Conservation (phyloP, 192 early-diverging fungal genomes). For the Entomortierella chlamydospora region DNA sequence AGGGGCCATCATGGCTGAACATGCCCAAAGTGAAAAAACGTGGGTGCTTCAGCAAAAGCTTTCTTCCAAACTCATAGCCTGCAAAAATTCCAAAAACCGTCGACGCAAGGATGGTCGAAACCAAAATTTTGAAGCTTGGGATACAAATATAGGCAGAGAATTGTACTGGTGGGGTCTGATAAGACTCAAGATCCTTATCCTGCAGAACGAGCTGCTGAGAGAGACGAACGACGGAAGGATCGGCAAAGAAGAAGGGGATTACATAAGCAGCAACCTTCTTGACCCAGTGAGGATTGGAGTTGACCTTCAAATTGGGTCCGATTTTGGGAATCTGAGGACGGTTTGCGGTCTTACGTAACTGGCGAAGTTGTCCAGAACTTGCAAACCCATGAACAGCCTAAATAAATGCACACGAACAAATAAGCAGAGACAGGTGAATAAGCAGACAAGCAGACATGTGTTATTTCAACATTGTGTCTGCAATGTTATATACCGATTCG, state of each 20-base stretch:
- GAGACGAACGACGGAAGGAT: conserved; percentile 62
- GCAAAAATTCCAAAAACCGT: conserved; percentile 62
- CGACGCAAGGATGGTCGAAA: conserved; percentile 51
- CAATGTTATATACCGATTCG: conserved; percentile 58
- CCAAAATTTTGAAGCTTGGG: conserved; percentile 56
- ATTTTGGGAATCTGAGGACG: conserved; percentile 56
- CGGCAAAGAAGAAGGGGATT: conserved; percentile 65
- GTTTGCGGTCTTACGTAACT: conserved; percentile 57
- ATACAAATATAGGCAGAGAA: conserved; percentile 72
- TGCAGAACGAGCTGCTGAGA: conserved; percentile 65
- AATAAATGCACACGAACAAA: too few relatives aligned
- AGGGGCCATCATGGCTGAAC: conserved; percentile 67
- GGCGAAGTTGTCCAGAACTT: conserved; percentile 54
- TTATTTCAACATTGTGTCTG: too few relatives aligned
- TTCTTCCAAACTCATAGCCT: conserved; percentile 63
- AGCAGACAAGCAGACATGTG: not conserved
- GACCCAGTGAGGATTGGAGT: conserved; percentile 60
- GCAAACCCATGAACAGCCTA: conserved; percentile 60
- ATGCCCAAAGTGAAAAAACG: conserved; percentile 68
- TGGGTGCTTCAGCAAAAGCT: conserved; percentile 67
- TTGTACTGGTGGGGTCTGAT: conserved; percentile 60
- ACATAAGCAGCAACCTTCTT: conserved; percentile 60
- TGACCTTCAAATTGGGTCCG: conserved; percentile 61
- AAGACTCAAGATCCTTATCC: conserved; percentile 47
- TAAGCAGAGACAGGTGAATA: too few relatives aligned